Base-by-base conservation (phyloP, 768 basidiomycete species). In the Leccinum obscurum region DNA sequence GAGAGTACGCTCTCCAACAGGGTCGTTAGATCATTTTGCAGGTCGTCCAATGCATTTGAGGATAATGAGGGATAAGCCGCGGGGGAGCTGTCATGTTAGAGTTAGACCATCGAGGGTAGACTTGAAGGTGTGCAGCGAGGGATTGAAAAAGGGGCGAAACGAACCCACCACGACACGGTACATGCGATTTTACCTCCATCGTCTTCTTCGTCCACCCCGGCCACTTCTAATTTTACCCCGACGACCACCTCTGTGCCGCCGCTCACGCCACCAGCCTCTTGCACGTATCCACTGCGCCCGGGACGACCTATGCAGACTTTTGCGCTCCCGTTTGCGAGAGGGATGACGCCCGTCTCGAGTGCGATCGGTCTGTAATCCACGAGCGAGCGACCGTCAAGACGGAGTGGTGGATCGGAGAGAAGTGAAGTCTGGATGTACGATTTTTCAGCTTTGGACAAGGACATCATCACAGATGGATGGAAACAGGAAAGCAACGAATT, bases 261-360 rank as follows among this genome's bases (percentile, higher is more conserved):
- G 63, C 93, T 89, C 1, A 92, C 81, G 60, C 90, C 89, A 1
- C 83, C 78, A 0, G 90, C 91, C 2, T 88, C 90, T 11, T 92
- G 75, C 6, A 93, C 77, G 64, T 92, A 86, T 0, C 92, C 92
- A 0, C 85, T 85, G 2, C 84, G 85, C 6, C 82, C 83, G 77
- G 77, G 26, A 80, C 75, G 60, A 76, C 92, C 93, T n/a, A 94
- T 82, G 63, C 78, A 84, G 8, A 93, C 76, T 24, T 83, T 82
- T 6, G 91, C 91, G 62, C 92, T 93, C 6, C 93, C 93, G 61
- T 95, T 93, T 20, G 93, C 89, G 6, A 92, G 81, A 6, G 92
- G 90, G 15, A 86, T 85, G 2, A 90, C 82, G 22, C 89, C 90
- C 0, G 90, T 91, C 74, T 92, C 87, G 30, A 95, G 83, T 8